Base-by-base conservation (phyloP, 179 eudicot genomes). In the Heliamphora pulchella region DNA sequence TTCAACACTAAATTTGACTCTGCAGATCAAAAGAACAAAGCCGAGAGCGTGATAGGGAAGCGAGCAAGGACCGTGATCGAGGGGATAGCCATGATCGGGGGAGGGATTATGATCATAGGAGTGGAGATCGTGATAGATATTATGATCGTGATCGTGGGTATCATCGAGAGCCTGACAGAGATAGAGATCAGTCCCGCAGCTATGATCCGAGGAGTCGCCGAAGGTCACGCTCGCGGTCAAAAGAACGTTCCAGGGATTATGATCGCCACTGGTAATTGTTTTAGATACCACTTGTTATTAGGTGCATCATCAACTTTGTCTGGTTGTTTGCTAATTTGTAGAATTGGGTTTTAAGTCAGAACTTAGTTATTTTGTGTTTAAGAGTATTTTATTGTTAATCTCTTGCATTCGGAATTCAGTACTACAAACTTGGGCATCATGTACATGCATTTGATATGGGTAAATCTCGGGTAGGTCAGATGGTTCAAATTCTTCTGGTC, bases 211-310 rank as follows among this genome's bases (percentile, higher is more conserved):
- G 97, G 81, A 90, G 91, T 82, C 92, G 90, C 65, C 90, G 89
- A 15, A 88, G 98, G 80, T 93, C 98, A n/a, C 95, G 98, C 54
- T 96, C 99, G 53, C 89, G 96, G 20, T 94, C 98, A 69, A 84
- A 75, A 78, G 98, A 93, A 54, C 95, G 96, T 51, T 79, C 91
- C 10, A 84, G 97, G 85, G 97, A 92, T 80, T 89, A 93, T 84
- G 97, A 89, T 84, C 94, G 92, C 77, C 86, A 83, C 84, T 90
- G 96, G 96, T 90, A 78, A 47, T 22, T 9, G 55, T 43, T 70
- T 64, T 39, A 20, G 2, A 0, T 44, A 39, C 13, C 46, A 74
- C 2, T 54, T 74, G 13, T 22, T n/a, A 5, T 39, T 43, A 2
- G 48, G 39, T 74, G 7, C 41, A 5, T 31, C 3, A 2, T 39